phyloP scores from a whole-genome alignment of 257 asterid genomes.

The Paulownia fortunei region DNA sequence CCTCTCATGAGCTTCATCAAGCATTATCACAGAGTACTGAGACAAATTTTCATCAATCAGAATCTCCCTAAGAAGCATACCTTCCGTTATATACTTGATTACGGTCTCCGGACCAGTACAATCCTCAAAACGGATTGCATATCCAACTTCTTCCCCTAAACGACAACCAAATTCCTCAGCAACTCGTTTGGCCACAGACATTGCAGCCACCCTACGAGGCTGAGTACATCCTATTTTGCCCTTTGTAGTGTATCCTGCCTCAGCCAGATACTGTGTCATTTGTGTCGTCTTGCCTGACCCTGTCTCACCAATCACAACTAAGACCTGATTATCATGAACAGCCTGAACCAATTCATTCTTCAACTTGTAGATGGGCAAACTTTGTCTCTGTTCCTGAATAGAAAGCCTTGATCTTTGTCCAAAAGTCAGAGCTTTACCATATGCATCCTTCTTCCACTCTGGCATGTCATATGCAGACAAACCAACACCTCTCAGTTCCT shows the following conservation, averaged over 20 bases:
- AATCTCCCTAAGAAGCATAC: constrained; percentile 80
- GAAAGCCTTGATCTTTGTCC: constrained; percentile 82
- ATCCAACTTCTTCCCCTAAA: constrained; percentile 84
- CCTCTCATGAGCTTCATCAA: constrained; percentile 84
- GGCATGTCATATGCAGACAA: constrained; percentile 88
- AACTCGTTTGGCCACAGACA: constrained; percentile 86
- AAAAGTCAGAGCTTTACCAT: constrained; percentile 73
- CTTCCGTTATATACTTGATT: constrained; percentile 85
- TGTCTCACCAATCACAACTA: constrained; percentile 85
- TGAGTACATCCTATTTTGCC: constrained; percentile 84
- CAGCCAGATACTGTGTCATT: constrained; percentile 81
- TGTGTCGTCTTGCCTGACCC: constrained; percentile 89
- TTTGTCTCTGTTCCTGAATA: constrained; percentile 79
- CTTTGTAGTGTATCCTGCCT: constrained; percentile 76
- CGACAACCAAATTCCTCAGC: constrained; percentile 85
- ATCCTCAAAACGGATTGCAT: constrained; percentile 80
- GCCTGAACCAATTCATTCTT: constrained; percentile 77
- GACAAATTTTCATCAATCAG: constrained; percentile 64
- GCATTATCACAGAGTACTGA: constrained; percentile 76
- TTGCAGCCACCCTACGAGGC: constrained; percentile 89
- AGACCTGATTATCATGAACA: constrained; percentile 77
- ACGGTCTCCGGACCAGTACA: constrained; percentile 88
- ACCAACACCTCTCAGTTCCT: constrained; percentile 84
- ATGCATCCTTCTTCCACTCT: constrained; percentile 87
- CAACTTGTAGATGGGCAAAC: constrained; percentile 73